These are phyloP conservation scores for Pyronema domesticum DNA, from an alignment of 495 filamentous ascomycete species.

Conservation along the genomic window DNA sequence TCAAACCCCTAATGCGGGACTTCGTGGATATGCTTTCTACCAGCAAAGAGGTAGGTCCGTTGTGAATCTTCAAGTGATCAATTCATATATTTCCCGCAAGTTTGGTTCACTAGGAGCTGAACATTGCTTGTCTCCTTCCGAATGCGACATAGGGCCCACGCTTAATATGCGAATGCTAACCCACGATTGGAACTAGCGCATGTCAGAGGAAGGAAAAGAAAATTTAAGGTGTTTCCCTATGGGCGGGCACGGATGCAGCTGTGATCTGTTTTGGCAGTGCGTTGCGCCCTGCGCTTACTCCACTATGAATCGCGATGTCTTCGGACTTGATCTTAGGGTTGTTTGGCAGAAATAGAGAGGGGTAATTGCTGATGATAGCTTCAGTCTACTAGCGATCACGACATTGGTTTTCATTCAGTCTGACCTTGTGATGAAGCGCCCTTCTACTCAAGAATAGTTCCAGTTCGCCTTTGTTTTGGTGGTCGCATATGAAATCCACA, in stretches of 20 bases:
- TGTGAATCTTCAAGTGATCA: neutral
- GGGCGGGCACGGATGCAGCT: constrained; percentile 1
- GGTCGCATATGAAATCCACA: no score
- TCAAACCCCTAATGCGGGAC: neutral
- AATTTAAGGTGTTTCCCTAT: constrained; percentile 9
- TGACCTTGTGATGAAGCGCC: no score
- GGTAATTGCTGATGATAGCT: no score
- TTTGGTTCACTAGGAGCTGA: neutral
- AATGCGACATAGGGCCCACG: neutral
- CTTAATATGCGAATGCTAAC: neutral
- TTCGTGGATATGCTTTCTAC: neutral
- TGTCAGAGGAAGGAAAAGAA: constrained; percentile 3
- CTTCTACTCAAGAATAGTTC: no score
- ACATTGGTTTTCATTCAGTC: no score
- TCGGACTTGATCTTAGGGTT: no score
- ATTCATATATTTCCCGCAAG: neutral
- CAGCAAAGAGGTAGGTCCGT: neutral
- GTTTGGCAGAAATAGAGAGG: no score
- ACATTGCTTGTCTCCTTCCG: neutral
- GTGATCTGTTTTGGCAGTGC: constrained; percentile 1
- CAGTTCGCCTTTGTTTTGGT: no score
- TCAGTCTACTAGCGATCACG: no score
- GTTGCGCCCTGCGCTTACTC: neutral
- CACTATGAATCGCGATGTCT: neutral
- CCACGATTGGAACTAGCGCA: neutral